Evolutionary conservation across 345 rosid species (phyloP).

Genomic region (Brassica juncea): DNA sequence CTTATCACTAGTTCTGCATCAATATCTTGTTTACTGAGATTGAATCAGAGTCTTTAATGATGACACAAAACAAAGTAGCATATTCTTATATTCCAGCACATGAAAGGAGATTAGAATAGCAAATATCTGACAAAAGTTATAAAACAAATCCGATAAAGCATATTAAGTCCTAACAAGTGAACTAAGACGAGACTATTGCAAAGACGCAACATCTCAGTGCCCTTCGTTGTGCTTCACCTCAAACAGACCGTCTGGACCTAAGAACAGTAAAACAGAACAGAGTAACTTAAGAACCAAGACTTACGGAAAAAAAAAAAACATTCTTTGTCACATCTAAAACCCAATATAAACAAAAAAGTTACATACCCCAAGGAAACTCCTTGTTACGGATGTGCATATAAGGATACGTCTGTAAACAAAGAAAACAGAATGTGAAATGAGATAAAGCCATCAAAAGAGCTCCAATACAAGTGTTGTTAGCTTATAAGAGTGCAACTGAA

Average conservation of each 20-base stretch:
- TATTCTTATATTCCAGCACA: neutral
- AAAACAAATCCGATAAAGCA: conserved; percentile 9
- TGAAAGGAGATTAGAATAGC: neutral
- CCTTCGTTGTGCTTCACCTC: conserved; percentile 66
- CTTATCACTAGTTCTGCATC: neutral
- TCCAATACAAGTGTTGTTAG: neutral
- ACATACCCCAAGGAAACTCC: conserved; percentile 99
- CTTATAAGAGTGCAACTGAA: conserved; percentile 68
- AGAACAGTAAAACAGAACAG: conserved; percentile 10
- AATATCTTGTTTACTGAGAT: neutral
- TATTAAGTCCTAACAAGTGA: neutral
- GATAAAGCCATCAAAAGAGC: neutral
- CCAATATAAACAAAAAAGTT: neutral
- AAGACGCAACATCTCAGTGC: conserved; percentile 17
- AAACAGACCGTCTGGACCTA: conserved; percentile 95
- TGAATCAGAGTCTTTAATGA: conserved; percentile 4
- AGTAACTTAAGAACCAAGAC: neutral
- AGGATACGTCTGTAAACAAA: conserved; percentile 58
- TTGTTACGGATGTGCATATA: conserved; percentile 93
- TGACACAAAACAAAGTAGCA: conserved; percentile 9
- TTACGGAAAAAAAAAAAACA: neutral
- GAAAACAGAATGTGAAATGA: neutral
- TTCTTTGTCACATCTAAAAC: neutral
- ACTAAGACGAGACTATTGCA: conserved; percentile 8
- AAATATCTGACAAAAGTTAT: conserved; percentile 1